A percentile compares a stretch with the other conserved stretches of the same genome.
Evolutionary conservation across 805 yeast genomes (phyloP).

Genomic region (Kodamaea hsintzibuensis): DNA sequence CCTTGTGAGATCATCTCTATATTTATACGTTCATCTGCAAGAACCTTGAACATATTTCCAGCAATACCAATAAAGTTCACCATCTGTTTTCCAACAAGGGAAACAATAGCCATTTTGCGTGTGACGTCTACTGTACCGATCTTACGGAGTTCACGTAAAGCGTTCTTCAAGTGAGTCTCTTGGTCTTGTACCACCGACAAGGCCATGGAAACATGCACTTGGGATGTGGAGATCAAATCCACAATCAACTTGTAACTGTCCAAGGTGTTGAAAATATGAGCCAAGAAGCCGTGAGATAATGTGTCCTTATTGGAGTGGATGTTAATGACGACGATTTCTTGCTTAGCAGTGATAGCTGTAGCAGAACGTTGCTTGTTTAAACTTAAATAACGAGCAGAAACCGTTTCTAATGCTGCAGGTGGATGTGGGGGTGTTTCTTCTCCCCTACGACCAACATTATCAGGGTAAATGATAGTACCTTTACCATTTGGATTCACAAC

Average conservation of each 20-base stretch:
- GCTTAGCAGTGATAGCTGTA: slow-evolving; percentile 95
- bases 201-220: slow-evolving; percentile 98
- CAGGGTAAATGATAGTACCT: slow-evolving; percentile 95
- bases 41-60: slow-evolving; percentile 91
- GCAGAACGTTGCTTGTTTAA: slow-evolving; percentile 62
- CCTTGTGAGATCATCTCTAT: slow-evolving; percentile 99
- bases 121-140: slow-evolving; percentile 91
- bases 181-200: slow-evolving; percentile 73
- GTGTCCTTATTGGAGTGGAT: slow-evolving; percentile 93
- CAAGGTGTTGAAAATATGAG: slow-evolving; percentile 81
- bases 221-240: slow-evolving; percentile 94
- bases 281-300: slow-evolving; percentile 91
- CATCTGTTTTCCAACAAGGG: slow-evolving; percentile 96
- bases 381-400: slow-evolving; percentile 35
- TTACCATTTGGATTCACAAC: slow-evolving; percentile 91
- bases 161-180: slow-evolving; percentile 61
- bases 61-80: slow-evolving; percentile 96
- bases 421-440: slow-evolving; percentile 95
- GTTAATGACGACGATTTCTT: slow-evolving; percentile 86
- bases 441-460: slow-evolving; percentile 79
- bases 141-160: slow-evolving; percentile 72
- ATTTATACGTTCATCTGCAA: slow-evolving; percentile 89
- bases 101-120: slow-evolving; percentile 83
- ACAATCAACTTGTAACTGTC: slow-evolving; percentile 86
- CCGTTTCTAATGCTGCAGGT: slow-evolving; percentile 68